Evolutionary conservation across 1,139 yeast genomes (phyloP).

Genomic region (Ogataea hybrid): DNA sequence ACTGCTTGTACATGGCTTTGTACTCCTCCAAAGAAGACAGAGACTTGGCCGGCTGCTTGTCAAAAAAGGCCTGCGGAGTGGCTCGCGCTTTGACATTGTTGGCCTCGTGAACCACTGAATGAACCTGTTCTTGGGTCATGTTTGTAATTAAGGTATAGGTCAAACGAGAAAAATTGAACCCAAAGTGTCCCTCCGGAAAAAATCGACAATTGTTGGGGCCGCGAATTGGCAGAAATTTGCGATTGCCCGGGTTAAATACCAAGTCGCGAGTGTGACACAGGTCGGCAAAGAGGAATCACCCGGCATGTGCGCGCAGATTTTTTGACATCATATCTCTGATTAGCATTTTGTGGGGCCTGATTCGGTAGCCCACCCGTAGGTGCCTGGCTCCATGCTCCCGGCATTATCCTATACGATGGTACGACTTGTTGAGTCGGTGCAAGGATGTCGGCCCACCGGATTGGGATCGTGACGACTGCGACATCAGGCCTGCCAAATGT

Average conservation of each 20-base stretch:
- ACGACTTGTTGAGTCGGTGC: conserved; percentile 11
- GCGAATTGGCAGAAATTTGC: conserved; percentile 10
- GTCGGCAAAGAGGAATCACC: conserved; percentile 5
- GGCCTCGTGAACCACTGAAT: conserved; percentile 75
- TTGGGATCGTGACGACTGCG: not conserved
- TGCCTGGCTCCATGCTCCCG: not conserved
- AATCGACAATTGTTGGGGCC: conserved; percentile 10
- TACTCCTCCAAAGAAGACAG: conserved; percentile 58
- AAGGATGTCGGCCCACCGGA: conserved; percentile 7
- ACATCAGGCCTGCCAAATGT: too few relatives aligned
- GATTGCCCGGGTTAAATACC: conserved; percentile 7
- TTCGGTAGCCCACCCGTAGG: not conserved
- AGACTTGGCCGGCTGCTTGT: conserved; percentile 59
- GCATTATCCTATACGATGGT: not conserved
- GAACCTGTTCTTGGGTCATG: conserved; percentile 26
- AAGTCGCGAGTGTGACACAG: conserved; percentile 2
- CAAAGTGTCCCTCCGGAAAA: conserved; percentile 9
- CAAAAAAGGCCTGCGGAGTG: conserved; percentile 75
- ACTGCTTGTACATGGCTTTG: conserved; percentile 67
- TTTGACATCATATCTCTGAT: not conserved
- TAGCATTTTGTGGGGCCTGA: not conserved
- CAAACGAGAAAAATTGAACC: conserved; percentile 5
- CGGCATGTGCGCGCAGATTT: not conserved
- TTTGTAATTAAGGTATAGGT: not conserved
- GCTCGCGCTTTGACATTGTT: conserved; percentile 58